These are phyloP conservation scores for Linnemannia schmuckeri DNA, from an alignment of 192 early-diverging fungal species.

Conservation along the genomic window DNA sequence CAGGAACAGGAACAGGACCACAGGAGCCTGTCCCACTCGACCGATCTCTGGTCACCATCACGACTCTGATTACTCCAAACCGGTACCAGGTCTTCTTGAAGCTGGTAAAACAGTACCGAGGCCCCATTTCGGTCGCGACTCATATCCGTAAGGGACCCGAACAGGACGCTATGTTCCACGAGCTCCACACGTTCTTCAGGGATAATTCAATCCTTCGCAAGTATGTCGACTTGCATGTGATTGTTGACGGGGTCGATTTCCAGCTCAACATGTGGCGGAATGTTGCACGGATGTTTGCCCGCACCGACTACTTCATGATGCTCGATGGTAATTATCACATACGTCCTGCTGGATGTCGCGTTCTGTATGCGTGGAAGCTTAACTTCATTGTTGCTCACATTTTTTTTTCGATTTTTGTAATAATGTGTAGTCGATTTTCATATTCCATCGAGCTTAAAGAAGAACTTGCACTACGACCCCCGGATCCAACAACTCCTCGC, in stretches of 20 bases:
- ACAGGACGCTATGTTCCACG: constrained; percentile 57
- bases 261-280: constrained; percentile 79
- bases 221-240: constrained; percentile 71
- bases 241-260: constrained; percentile 69
- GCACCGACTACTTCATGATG: constrained; percentile 73
- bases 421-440: constrained; percentile 63
- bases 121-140: constrained; percentile 70
- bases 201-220: constrained; percentile 60
- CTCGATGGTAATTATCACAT: constrained; percentile 59
- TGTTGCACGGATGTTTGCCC: constrained; percentile 73
- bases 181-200: constrained; percentile 62
- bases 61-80: constrained; percentile 70
- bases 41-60: constrained; percentile 59
- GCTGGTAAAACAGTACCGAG: constrained; percentile 65
- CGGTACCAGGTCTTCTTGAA: constrained; percentile 65
- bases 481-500: constrained; percentile 60
- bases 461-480: constrained; percentile 54
- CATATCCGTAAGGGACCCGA: constrained; percentile 65
- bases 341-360: background rate
- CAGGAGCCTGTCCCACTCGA: constrained; percentile 36
- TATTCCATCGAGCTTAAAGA: constrained; percentile 65
- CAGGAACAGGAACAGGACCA: constrained; percentile 5
- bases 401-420: background rate
- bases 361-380: background rate
- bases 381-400: background rate